Conservation (phyloP, 495 filamentous ascomycete genomes). For the Trichoderma reesei region DNA sequence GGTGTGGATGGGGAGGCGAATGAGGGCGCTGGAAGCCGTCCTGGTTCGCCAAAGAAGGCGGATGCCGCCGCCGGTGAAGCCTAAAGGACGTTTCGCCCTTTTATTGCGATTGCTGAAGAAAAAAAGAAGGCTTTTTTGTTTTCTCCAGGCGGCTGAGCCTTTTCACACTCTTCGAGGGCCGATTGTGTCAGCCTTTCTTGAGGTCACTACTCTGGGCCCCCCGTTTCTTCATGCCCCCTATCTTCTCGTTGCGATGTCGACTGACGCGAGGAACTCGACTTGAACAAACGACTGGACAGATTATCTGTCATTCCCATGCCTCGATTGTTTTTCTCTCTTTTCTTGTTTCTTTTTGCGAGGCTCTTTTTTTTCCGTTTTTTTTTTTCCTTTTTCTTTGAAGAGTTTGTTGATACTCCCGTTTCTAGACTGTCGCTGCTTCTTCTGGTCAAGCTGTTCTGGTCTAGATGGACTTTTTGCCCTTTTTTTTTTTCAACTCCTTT, state of each 20-base stretch:
- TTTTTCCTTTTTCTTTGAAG: not conserved
- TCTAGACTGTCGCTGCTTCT: not conserved
- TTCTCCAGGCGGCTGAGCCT: not conserved
- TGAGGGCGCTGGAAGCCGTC: not conserved
- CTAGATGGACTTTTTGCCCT: not conserved
- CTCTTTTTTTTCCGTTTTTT: not conserved
- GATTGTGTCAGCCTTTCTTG: not conserved
- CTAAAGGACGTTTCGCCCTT: not conserved
- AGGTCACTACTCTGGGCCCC: not conserved
- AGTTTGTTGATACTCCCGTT: not conserved
- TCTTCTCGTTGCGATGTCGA: not conserved
- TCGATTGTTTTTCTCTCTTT: no score
- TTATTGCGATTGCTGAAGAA: no score
- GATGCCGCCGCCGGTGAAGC: not conserved
- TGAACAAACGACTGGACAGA: not conserved
- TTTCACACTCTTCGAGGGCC: not conserved
- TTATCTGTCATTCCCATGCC: not conserved
- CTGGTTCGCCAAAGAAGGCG: slow-evolving; percentile 2
- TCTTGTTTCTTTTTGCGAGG: not conserved
- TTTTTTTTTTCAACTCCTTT: not conserved
- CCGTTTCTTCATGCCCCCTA: not conserved
- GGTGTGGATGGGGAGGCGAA: not conserved
- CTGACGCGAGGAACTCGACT: not conserved
- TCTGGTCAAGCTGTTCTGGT: not conserved
- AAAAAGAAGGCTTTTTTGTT: no score